phyloP scores from a whole-genome alignment of 202 grass and related monocot species.

The Sporobolus alterniflorus region DNA sequence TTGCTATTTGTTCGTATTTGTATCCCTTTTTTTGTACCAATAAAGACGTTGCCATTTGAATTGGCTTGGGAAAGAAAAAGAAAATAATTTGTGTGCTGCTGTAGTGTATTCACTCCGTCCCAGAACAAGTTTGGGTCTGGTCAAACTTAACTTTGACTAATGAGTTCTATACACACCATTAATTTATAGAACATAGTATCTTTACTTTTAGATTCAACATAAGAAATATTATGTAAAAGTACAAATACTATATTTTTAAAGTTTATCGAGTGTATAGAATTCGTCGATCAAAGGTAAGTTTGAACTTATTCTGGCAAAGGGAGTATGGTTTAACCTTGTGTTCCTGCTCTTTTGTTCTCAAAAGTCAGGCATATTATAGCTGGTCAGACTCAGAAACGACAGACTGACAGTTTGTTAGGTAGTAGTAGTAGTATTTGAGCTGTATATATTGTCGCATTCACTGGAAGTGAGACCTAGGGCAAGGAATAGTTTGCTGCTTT shows the following conservation, averaged over 20 bases:
- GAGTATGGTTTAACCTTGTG: neutral
- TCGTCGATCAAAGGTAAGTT: too few relatives aligned
- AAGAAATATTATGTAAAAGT: too few relatives aligned
- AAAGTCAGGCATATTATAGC: neutral
- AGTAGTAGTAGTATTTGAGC: too few relatives aligned
- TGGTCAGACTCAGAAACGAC: neutral
- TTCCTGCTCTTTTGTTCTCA: neutral
- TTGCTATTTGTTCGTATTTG: conserved; percentile 56
- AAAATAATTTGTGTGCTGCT: neutral
- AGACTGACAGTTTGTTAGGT: neutral
- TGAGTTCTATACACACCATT: too few relatives aligned
- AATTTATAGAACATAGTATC: too few relatives aligned
- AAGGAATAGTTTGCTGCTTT: conserved; percentile 3
- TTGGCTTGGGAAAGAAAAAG: conserved; percentile 1
- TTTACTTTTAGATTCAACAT: too few relatives aligned
- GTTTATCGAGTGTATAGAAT: too few relatives aligned
- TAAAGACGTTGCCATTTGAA: conserved; percentile 52
- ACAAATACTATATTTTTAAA: too few relatives aligned
- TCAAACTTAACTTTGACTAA: too few relatives aligned
- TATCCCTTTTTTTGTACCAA: conserved; percentile 41
- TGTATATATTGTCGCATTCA: neutral
- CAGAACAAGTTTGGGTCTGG: too few relatives aligned
- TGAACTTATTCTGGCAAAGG: too few relatives aligned
- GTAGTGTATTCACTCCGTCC: too few relatives aligned
- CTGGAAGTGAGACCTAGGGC: neutral